Conservation (phyloP, 805 yeast genomes). For the Ogataea nakhonphanomensis region DNA sequence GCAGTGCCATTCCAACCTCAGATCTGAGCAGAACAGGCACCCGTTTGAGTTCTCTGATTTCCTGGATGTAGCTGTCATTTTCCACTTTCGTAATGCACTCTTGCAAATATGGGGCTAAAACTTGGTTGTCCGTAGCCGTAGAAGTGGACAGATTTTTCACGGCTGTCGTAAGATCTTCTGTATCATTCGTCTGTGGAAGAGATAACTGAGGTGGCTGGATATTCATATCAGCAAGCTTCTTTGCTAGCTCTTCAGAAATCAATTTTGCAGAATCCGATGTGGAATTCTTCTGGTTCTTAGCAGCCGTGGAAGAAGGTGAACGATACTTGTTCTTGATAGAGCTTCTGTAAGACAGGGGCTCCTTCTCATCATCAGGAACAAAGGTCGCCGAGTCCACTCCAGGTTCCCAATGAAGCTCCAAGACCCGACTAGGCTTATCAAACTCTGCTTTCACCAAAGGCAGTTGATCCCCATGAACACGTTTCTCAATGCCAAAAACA, state of each 20-base stretch:
- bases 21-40: constrained; percentile 86
- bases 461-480: constrained; percentile 96
- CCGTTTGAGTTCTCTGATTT: constrained; percentile 68
- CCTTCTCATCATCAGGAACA: constrained; percentile 85
- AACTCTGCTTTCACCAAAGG: constrained; percentile 92
- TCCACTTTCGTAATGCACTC: constrained; percentile 58
- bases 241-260: constrained; percentile 41
- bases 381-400: constrained; percentile 91
- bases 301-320: constrained; percentile 69
- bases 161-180: constrained; percentile 8
- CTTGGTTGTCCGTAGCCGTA: constrained; percentile 29
- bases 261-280: constrained; percentile 30
- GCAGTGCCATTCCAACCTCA: constrained; percentile 92
- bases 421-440: constrained; percentile 58
- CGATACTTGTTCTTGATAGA: constrained; percentile 77
- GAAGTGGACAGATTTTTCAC: not conserved
- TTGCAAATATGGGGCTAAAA: constrained; percentile 56
- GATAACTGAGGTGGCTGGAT: constrained; percentile 45
- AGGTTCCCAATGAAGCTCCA: constrained; percentile 89
- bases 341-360: constrained; percentile 69
- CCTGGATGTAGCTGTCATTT: constrained; percentile 68
- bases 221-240: constrained; percentile 48
- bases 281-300: constrained; percentile 47
- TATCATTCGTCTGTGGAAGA: constrained; percentile 17
- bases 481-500: constrained; percentile 89